A percentile compares a stretch with the other conserved stretches of the same genome.
phyloP scores from a whole-genome alignment of 805 yeast genomes.

The Starmerella bombicola region DNA sequence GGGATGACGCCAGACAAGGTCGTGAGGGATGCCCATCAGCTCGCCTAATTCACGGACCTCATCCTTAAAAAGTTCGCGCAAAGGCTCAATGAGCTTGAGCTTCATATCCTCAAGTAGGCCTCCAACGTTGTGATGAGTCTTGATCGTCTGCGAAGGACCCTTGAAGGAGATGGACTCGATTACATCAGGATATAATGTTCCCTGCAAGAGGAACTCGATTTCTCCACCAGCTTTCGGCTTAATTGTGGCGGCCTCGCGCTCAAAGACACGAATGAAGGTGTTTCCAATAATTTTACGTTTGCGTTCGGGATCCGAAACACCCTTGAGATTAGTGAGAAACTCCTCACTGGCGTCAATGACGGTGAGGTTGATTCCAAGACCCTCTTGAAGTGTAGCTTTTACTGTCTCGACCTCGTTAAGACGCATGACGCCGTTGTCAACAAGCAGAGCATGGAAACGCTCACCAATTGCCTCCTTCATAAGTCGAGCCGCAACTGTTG shows the following conservation, averaged over 20 bases:
- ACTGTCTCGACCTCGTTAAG: slow-evolving; percentile 82
- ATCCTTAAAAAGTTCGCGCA: slow-evolving; percentile 96
- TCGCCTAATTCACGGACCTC: slow-evolving; percentile 96
- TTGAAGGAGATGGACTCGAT: slow-evolving; percentile 97
- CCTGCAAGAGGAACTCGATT: slow-evolving; percentile 87
- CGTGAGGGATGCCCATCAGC: slow-evolving; percentile 88
- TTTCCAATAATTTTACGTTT: slow-evolving; percentile 97
- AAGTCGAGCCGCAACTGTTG: slow-evolving; percentile 96
- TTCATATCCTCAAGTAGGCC: slow-evolving; percentile 97
- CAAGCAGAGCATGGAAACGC: slow-evolving; percentile 95
- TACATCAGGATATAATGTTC: slow-evolving; percentile 96
- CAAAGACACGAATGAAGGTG: slow-evolving; percentile 93
- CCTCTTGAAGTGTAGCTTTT: slow-evolving; percentile 77
- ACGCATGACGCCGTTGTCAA: slow-evolving; percentile 96
- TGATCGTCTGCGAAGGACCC: slow-evolving; percentile 99
- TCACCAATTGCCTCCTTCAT: slow-evolving; percentile 98
- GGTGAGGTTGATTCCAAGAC: slow-evolving; percentile 86
- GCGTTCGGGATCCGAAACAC: slow-evolving; percentile 96
- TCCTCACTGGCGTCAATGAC: slow-evolving; percentile 91
- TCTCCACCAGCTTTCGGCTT: slow-evolving; percentile 68
- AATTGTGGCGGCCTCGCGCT: slow-evolving; percentile 86
- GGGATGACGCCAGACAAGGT: slow-evolving; percentile 98
- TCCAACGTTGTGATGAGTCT: slow-evolving; percentile 98
- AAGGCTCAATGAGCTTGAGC: slow-evolving; percentile 93
- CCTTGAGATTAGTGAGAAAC: slow-evolving; percentile 74